A percentile compares a stretch with the other conserved stretches of the same genome.
Conservation (phyloP, 805 yeast genomes). For the Scheffersomyces ergatensis region DNA sequence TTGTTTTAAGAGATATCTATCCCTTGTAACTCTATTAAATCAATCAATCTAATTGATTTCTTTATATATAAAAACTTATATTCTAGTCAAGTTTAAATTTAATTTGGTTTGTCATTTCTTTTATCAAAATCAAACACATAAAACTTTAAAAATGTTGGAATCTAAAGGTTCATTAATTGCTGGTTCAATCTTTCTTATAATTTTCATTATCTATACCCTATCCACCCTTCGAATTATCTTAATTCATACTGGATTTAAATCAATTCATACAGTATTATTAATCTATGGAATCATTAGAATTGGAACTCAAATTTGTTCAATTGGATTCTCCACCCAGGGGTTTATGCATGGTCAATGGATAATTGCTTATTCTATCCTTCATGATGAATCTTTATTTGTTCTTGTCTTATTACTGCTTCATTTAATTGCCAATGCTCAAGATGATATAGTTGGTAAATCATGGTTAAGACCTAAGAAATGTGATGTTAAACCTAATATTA, state of each 20-base stretch:
- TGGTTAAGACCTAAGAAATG: constrained; percentile 17
- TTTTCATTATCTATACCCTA: constrained; percentile 21
- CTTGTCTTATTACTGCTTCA: constrained; percentile 27
- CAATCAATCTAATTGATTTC: too few relatives aligned
- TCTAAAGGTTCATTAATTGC: constrained; percentile 37
- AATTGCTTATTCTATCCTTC: constrained; percentile 34
- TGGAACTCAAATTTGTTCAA: constrained; percentile 33
- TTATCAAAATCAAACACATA: too few relatives aligned
- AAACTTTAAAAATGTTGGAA: too few relatives aligned
- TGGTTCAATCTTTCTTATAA: constrained; percentile 25
- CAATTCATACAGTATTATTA: constrained; percentile 19
- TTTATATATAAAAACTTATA: too few relatives aligned
- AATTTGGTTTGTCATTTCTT: too few relatives aligned
- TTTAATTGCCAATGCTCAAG: constrained; percentile 25
- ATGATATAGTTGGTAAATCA: constrained; percentile 19
- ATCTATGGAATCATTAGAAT: constrained; percentile 29
- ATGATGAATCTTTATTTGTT: constrained; percentile 38
- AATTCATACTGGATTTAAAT: constrained; percentile 16
- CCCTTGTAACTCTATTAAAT: too few relatives aligned
- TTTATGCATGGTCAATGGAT: constrained; percentile 28
- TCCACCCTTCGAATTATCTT: constrained; percentile 15
- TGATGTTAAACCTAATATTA: constrained; percentile 3
- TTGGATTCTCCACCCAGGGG: constrained; percentile 31
- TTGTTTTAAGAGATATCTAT: too few relatives aligned
- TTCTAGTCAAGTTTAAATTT: too few relatives aligned